Evolutionary conservation across 1,139 yeast species (phyloP).

Genomic region (Blastobotrys arbuscula): DNA sequence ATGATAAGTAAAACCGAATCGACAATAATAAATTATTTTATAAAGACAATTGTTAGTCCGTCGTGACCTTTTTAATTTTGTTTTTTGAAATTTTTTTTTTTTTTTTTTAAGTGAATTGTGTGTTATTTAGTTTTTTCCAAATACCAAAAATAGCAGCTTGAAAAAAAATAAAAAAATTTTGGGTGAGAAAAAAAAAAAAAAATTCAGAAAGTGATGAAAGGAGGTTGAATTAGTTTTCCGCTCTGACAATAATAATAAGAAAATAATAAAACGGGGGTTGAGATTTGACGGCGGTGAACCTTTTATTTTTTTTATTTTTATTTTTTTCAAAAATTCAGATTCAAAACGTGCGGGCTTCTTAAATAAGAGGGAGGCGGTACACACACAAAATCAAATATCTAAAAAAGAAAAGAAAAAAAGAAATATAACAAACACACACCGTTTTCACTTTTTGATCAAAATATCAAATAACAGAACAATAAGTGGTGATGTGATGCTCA

Average conservation of each 20-base stretch:
- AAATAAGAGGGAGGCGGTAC: not conserved
- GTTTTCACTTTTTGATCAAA: too few species aligned
- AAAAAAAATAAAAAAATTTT: not conserved
- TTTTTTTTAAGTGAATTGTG: too few species aligned
- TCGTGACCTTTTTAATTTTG: not conserved
- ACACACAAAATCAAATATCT: not conserved
- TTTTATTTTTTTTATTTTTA: not conserved
- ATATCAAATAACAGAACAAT: too few species aligned
- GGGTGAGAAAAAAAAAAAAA: not conserved
- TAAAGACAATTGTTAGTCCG: not conserved
- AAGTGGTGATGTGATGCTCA: too few species aligned
- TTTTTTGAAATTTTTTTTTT: not conserved
- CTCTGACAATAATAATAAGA: too few species aligned
- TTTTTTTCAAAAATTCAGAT: not conserved
- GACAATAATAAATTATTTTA: not conserved
- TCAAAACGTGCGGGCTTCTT: not conserved
- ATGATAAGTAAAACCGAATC: not conserved
- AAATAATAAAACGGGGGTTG: not conserved
- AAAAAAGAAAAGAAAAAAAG: slow-evolving; percentile 1
- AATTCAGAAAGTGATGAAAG: slow-evolving; percentile 2
- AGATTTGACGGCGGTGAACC: not conserved
- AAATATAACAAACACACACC: too few species aligned
- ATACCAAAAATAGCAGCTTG: not conserved
- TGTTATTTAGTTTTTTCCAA: not conserved
- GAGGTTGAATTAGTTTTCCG: not conserved